Evolutionary conservation across 345 rosid species (phyloP).

Genomic region (Raphanus sativus): DNA sequence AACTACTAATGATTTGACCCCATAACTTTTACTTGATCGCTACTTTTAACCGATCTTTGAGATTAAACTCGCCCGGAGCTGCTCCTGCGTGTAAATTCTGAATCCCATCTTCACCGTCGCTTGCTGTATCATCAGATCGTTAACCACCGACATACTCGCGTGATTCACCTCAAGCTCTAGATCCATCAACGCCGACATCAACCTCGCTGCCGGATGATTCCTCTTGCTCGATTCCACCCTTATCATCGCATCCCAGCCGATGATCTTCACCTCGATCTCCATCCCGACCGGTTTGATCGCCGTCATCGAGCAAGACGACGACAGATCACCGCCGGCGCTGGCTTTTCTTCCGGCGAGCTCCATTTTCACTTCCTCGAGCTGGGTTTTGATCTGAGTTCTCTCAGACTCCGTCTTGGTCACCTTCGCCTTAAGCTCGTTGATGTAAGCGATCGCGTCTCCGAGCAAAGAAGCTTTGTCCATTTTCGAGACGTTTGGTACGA

Average conservation of each 20-base stretch:
- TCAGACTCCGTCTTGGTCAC: constrained; percentile 59
- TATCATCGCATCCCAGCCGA: background rate
- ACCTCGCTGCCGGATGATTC: background rate
- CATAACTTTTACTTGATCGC: too few species aligned
- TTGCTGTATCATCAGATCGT: constrained; percentile 66
- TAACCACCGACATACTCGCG: constrained; percentile 92
- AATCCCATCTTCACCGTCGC: constrained; percentile 1
- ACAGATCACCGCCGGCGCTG: constrained; percentile 15
- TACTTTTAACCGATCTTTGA: background rate
- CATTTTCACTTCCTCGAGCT: constrained; percentile 56
- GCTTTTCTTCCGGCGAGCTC: constrained; percentile 46
- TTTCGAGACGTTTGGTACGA: background rate
- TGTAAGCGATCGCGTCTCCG: background rate
- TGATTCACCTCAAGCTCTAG: constrained; percentile 87
- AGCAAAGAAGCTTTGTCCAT: background rate
- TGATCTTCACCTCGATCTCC: constrained; percentile 40
- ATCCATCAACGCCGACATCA: constrained; percentile 72
- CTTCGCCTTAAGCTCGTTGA: constrained; percentile 43
- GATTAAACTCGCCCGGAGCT: background rate
- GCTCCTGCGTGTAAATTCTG: background rate
- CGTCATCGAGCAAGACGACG: constrained; percentile 5
- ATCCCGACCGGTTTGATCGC: constrained; percentile 48
- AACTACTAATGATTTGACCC: too few species aligned
- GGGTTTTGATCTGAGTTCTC: constrained; percentile 61
- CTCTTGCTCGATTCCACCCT: background rate